These are phyloP conservation scores for Priceomyces carsonii DNA, from an alignment of 805 yeast genomes.

Conservation along the genomic window DNA sequence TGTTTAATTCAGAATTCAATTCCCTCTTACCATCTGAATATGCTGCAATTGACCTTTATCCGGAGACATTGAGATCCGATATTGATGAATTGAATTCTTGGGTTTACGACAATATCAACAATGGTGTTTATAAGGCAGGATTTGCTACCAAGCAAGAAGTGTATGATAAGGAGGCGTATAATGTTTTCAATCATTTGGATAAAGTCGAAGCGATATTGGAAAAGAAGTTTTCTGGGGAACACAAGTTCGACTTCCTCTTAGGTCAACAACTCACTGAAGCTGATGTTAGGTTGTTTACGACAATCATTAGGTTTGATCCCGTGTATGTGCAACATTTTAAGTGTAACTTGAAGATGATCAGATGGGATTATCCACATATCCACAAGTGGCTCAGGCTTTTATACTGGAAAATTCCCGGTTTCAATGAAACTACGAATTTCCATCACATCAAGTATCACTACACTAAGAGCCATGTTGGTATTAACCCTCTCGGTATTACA, in stretches of 20 bases:
- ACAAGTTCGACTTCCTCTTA: constrained; percentile 41
- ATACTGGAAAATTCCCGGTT: constrained; percentile 76
- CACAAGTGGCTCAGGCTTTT: constrained; percentile 80
- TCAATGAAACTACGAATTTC: constrained; percentile 78
- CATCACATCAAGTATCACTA: constrained; percentile 91
- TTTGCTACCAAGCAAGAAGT: constrained; percentile 84
- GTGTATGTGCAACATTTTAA: constrained; percentile 96
- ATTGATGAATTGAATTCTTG: constrained; percentile 80
- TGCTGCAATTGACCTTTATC: constrained; percentile 61
- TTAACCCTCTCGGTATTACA: constrained; percentile 82
- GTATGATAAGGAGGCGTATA: constrained; percentile 66
- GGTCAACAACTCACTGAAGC: constrained; percentile 83
- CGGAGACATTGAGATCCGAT: constrained; percentile 48
- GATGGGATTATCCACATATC: constrained; percentile 74
- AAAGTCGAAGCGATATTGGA: constrained; percentile 63
- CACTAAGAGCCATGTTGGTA: constrained; percentile 77
- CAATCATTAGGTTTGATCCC: constrained; percentile 88
- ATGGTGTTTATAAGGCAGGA: constrained; percentile 92
- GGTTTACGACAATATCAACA: constrained; percentile 84
- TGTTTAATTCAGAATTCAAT: constrained; percentile 75
- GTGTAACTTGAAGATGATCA: constrained; percentile 80
- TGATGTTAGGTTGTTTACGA: constrained; percentile 83
- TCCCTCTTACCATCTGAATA: constrained; percentile 50
- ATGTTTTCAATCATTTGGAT: constrained; percentile 67
- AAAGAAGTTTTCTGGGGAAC: constrained; percentile 35